Percentiles rank a stretch among this genome's conserved stretches.
These are phyloP conservation scores for Cytidiella melzeri DNA, from an alignment of 768 basidiomycete species.

Conservation along the genomic window DNA sequence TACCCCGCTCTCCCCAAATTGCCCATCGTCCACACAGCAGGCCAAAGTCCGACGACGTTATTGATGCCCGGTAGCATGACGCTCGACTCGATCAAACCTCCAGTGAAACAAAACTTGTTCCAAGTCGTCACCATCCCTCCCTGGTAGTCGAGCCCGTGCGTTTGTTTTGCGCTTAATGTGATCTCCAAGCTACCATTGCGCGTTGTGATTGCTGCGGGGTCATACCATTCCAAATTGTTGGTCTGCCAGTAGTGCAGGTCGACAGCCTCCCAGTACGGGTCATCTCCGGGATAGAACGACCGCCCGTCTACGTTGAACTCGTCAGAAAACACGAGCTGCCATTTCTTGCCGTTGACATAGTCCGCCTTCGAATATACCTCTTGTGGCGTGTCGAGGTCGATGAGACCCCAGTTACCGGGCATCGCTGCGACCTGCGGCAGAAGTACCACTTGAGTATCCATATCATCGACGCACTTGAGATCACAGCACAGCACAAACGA, in stretches of 20 bases:
- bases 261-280: constrained; percentile 48
- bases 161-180: constrained; percentile 54
- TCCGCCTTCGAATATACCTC: constrained; percentile 49
- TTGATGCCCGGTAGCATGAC: constrained; percentile 63
- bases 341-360: constrained; percentile 52
- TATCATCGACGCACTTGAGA: background rate
- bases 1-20: constrained; percentile 64
- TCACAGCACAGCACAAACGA: background rate
- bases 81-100: constrained; percentile 63
- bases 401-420: constrained; percentile 57
- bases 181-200: constrained; percentile 35
- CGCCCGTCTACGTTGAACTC: constrained; percentile 82
- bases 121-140: constrained; percentile 42
- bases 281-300: constrained; percentile 75
- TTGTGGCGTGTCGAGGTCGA: constrained; percentile 54
- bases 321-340: constrained; percentile 81
- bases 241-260: constrained; percentile 42
- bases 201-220: constrained; percentile 56
- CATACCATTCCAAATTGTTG: constrained; percentile 75
- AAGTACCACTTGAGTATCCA: background rate
- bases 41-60: constrained; percentile 54
- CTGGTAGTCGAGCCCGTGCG: constrained; percentile 33
- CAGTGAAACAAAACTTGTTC: constrained; percentile 91
- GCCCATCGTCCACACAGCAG: constrained; percentile 54
- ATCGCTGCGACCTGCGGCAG: constrained; percentile 48